Evolutionary conservation across 2,329 filamentous ascomycete genomes (phyloP), one percentile per base, ranked within the genome.

Genomic region (Ophiostoma novo-ulmi): DNA sequence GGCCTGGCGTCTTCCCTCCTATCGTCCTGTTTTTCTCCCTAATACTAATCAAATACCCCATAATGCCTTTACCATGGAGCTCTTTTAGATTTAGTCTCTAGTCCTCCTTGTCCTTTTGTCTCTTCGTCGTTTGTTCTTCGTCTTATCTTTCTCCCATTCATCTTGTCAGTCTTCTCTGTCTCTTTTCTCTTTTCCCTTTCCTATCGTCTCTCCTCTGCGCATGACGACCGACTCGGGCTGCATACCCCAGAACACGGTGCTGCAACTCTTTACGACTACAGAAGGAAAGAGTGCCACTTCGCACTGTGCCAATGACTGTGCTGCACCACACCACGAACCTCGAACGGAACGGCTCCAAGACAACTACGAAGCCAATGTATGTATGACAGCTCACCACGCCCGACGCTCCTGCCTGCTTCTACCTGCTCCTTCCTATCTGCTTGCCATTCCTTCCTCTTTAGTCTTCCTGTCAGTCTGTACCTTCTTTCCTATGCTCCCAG

Each of bases 341-440:
- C 63, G 2, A 39, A 20, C 17, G 61, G 11, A 48, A 48, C 44
- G 17, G 44, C 44, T 48, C 44, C 44, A 48, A 48, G 44, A 48
- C 61, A 35, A 22, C 58, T 31, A 13, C 31, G 22, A 65, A 65
- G 10, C 11, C 63, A 38, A 65, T 65, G 63, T 63, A 38, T 11
- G 63, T 39, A 39, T 65, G 63, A 65, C 36, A 65, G 63, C 63
- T 65, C 63, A 36, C 63, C 35, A 55, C 14, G 14, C 44, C 48
- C 48, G n/a, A 55, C 52, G 11, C 52, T 11, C 52, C n/a, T 58
- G 3, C 52, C 52, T 63, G 3, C 13, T 35, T 26, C 14, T 17
- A 2, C 6, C 58, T 63, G 14, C 58, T 36, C 13, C 13, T 38
- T 52, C 20, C 39, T 20, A 22, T 48, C 10, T 38, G 64, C 69